Evolutionary conservation across 306 rosid genomes (phyloP).

Genomic region (Pueraria montana): DNA sequence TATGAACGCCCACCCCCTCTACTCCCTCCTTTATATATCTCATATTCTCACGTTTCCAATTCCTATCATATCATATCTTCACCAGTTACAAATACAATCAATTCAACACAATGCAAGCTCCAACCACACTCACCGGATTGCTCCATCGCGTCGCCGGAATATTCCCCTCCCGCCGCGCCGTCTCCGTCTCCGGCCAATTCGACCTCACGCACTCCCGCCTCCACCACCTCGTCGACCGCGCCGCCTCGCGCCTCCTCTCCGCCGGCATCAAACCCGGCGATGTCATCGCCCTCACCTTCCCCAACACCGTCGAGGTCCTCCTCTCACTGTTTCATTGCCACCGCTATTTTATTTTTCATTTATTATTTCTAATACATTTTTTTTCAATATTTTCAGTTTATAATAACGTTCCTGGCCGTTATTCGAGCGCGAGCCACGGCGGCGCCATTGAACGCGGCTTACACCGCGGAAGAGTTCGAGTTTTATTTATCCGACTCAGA

Average conservation of each 20-base stretch:
- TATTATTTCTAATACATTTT: background rate
- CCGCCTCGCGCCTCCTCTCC: slow-evolving; percentile 64
- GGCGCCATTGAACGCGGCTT: slow-evolving; percentile 33
- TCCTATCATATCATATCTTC: background rate
- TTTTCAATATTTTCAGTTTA: background rate
- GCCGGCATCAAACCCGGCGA: slow-evolving; percentile 66
- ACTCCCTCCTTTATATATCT: background rate
- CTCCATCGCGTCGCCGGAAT: slow-evolving; percentile 51
- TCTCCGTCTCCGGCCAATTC: slow-evolving; percentile 65
- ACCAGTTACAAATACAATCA: background rate
- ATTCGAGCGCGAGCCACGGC: slow-evolving; percentile 35
- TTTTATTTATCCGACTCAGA: slow-evolving; percentile 27
- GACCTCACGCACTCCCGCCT: slow-evolving; percentile 63
- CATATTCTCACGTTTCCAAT: background rate
- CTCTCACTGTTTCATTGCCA: background rate
- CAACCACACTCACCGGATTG: slow-evolving; percentile 61
- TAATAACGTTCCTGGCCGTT: background rate
- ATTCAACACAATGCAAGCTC: slow-evolving; percentile 48
- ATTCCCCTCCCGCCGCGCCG: slow-evolving; percentile 64
- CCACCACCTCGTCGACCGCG: slow-evolving; percentile 60
- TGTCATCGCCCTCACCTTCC: slow-evolving; percentile 77
- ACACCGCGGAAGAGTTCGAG: slow-evolving; percentile 26
- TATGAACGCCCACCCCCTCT: no score
- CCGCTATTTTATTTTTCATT: background rate
- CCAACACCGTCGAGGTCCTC: slow-evolving; percentile 70